phyloP scores from a whole-genome alignment of 2,329 filamentous ascomycete species.

The Rachicladosporium sp. region DNA sequence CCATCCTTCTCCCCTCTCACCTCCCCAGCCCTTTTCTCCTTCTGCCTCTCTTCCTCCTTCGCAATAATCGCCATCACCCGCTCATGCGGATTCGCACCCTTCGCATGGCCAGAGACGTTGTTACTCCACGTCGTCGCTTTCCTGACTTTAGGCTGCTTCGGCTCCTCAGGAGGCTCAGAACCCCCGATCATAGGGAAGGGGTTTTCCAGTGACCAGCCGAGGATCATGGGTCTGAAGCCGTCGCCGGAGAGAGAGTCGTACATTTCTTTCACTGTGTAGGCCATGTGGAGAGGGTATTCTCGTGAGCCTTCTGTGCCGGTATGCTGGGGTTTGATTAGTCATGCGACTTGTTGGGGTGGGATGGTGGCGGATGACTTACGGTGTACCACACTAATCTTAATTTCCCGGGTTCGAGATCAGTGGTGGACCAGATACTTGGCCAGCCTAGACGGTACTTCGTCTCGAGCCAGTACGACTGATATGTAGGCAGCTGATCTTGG shows the following conservation, averaged over 20 bases:
- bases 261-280: slow-evolving; percentile 21
- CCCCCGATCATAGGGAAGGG: slow-evolving; percentile 24
- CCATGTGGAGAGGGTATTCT: slow-evolving; percentile 19
- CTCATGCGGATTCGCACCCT: slow-evolving; percentile 17
- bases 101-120: slow-evolving; percentile 15
- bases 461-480: slow-evolving; percentile 16
- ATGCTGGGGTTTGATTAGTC: slow-evolving; percentile 12
- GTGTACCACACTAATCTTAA: slow-evolving; percentile 21
- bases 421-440: slow-evolving; percentile 10
- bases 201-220: slow-evolving; percentile 22
- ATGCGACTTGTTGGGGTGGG: too few relatives aligned
- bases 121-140: slow-evolving; percentile 17
- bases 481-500: slow-evolving; percentile 15
- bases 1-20: slow-evolving; percentile 4
- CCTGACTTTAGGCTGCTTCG: slow-evolving; percentile 12
- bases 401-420: slow-evolving; percentile 18
- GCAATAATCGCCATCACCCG: slow-evolving; percentile 23
- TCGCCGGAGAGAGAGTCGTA: slow-evolving; percentile 19
- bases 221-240: slow-evolving; percentile 21
- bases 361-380: slow-evolving; percentile 6
- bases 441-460: slow-evolving; percentile 16
- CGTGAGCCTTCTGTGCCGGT: slow-evolving; percentile 18
- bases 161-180: slow-evolving; percentile 15
- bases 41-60: slow-evolving; percentile 20
- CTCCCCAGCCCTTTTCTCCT: slow-evolving; percentile 11